Base-by-base conservation (phyloP, 1,284 basidiomycete genomes). In the Malassezia psittaci region DNA sequence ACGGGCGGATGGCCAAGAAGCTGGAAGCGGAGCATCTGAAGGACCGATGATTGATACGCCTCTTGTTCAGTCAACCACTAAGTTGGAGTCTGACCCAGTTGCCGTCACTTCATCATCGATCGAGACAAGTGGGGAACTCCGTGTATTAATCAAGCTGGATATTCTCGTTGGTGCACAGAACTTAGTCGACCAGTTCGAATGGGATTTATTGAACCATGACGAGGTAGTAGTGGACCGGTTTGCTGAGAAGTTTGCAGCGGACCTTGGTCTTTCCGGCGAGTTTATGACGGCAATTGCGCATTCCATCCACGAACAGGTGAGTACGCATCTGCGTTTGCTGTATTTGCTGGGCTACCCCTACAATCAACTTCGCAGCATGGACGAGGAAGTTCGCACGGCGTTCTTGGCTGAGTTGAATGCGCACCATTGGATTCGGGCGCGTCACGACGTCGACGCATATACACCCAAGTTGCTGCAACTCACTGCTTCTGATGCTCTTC, bases 181-280 rank as follows among this genome's bases (percentile, higher is more conserved):
- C 75, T 81, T 99, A 29, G 85, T 90, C 51, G 94, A 99, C 77
- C 88, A 91, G 69, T 94, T 99, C 72, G 94, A 99, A 75, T 99
- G 94, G 94, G 93, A 98, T 76, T 78, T 96, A 43, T 85, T 85
- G 67, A 61, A 62, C 48, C 86, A 85, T 62, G 79, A 81, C 35
- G 79, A 80, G 46, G 84, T 87, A 1, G 85, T 86, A 1, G 90
- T 93, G 0, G 94, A 99, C 76, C 83, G 85, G 49, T 98, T 98
- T 76, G 90, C 93, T 8, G 85, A 87, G 62, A 79, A 85, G 0
- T 96, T 94, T 75, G 80, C 85, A 2, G 82, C 82, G 21, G 94
- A 99, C 67, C 78, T 99, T 15, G 94, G 94, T 1, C 78, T 98
- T 16, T 81, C 82, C 34, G 89, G 90, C 38, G 93, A 99, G 77